Evolutionary conservation across 352 stramenopile genomes (phyloP).

Genomic region (Pythium plurisporium): DNA sequence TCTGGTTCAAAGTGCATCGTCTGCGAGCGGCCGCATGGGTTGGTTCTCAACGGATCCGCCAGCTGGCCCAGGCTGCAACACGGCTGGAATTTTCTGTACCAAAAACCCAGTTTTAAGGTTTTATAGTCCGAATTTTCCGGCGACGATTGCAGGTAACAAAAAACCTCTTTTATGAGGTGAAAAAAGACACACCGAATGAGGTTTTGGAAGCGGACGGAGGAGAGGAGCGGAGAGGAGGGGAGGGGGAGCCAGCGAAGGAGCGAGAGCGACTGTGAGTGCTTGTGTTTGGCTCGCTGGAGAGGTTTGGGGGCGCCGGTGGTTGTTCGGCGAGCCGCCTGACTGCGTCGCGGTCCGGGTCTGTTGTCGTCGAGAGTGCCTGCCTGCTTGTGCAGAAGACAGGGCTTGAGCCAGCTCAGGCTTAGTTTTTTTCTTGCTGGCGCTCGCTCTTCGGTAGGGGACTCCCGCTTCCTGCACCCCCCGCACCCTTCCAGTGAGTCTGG

Average conservation of each 20-base stretch:
- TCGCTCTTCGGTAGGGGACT: slow-evolving; percentile 14
- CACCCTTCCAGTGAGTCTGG: background rate
- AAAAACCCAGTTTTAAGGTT: slow-evolving; percentile 19
- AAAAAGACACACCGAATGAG: slow-evolving; percentile 16
- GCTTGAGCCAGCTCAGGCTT: slow-evolving; percentile 8
- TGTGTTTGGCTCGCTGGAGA: slow-evolving; percentile 6
- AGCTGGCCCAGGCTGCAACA: slow-evolving; percentile 14
- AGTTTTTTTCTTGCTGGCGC: slow-evolving; percentile 27
- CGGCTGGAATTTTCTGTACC: slow-evolving; percentile 19
- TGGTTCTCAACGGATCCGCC: slow-evolving; percentile 16
- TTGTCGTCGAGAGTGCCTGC: background rate
- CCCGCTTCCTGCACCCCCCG: slow-evolving; percentile 3
- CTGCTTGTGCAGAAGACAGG: slow-evolving; percentile 20
- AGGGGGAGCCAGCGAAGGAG: slow-evolving; percentile 2
- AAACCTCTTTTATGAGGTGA: slow-evolving; percentile 11
- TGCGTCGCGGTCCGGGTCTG: background rate
- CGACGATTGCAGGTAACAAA: background rate
- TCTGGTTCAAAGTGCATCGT: slow-evolving; percentile 6
- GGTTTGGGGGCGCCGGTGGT: slow-evolving; percentile 1
- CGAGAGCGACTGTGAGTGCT: slow-evolving; percentile 2
- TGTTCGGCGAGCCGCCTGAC: background rate
- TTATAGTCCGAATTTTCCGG: slow-evolving; percentile 1
- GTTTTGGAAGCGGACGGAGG: slow-evolving; percentile 18
- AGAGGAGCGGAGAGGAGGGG: too few species aligned
- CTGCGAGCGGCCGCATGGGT: background rate